These are phyloP conservation scores for Durotheca rogersii DNA, from an alignment of 495 filamentous ascomycete species.

Conservation along the genomic window DNA sequence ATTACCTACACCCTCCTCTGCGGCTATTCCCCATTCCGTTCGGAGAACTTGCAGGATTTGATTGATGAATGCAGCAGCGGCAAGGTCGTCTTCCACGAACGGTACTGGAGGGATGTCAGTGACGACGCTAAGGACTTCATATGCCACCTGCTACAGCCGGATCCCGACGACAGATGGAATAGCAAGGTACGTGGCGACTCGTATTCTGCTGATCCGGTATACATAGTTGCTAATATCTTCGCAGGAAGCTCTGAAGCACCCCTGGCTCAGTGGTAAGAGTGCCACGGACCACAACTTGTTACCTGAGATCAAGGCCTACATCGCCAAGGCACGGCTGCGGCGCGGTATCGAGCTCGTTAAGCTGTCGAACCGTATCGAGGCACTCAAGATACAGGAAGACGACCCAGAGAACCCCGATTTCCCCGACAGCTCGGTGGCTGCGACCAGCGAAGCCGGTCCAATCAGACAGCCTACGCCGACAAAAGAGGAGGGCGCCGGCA, in stretches of 20 bases:
- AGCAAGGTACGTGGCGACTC: constrained; percentile 60
- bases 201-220: neutral
- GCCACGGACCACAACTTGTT: constrained; percentile 95
- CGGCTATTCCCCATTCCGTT: constrained; percentile 96
- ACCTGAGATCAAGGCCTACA: constrained; percentile 94
- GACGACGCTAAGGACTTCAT: constrained; percentile 97
- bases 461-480: constrained; percentile 22
- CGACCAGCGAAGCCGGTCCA: constrained; percentile 44
- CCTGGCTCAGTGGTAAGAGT: constrained; percentile 87
- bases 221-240: constrained; percentile 17
- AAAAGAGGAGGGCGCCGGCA: constrained; percentile 45
- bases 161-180: constrained; percentile 73
- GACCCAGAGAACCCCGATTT: constrained; percentile 68
- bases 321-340: constrained; percentile 83
- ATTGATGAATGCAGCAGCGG: constrained; percentile 92
- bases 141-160: constrained; percentile 71
- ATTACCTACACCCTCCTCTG: constrained; percentile 99
- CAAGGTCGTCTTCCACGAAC: constrained; percentile 94
- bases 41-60: constrained; percentile 87
- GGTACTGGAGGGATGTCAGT: constrained; percentile 98
- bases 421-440: constrained; percentile 61
- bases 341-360: constrained; percentile 97
- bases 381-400: constrained; percentile 93
- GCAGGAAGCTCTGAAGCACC: constrained; percentile 76
- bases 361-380: constrained; percentile 93